Evolutionary conservation across 305 asterid genomes (phyloP), one percentile per base, ranked within the genome.

Genomic region (Fraxinus dipetala): DNA sequence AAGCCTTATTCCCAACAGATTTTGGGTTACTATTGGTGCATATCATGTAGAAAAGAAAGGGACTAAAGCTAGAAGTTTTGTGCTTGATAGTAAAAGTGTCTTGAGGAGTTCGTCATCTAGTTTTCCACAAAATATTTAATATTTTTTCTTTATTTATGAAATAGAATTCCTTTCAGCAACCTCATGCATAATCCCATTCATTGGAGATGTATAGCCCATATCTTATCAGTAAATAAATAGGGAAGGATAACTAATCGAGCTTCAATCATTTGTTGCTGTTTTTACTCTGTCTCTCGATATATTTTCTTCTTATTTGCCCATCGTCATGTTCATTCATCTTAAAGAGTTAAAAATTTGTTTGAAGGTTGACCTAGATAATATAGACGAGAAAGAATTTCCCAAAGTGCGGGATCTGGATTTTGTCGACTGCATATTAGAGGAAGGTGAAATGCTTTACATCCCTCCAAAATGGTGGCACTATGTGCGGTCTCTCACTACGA

Each of bases 381-480:
- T 94, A 35, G 92, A 94, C 8, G 93, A 87, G 85, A 75, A 51
- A 43, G 94, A 93, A 89, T 94, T 92, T 77, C 98, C 98, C 0
- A 90, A 85, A 78, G 83, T 92, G 36, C 24, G 72, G 77, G 92
- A 90, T 75, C 84, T 94, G 88, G 98, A 91, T 18, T 96, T 94
- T 79, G 51, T 90, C 76, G 99, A 96, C 84, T 96, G 99, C 94
- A 85, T 94, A 83, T 86, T 96, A 70, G 98, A 94, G 87, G 99
- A 96, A 91, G 98, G 98, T 40, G 98, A 96, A 86, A 94, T 96
- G 99, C 92, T 96, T n/a, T 96, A 96, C 87, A 94, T 96, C 73
- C 99, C 99, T 86, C 98, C 99, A 5, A 96, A 90, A 84, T 96
- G 99, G 98, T 96, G 99, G 99, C 98, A 96, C 87, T 96, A 96